Evolutionary conservation across 192 early-diverging fungal genomes (phyloP), one percentile per base, ranked within the genome.

Genomic region (Funneliformis geosporum): DNA sequence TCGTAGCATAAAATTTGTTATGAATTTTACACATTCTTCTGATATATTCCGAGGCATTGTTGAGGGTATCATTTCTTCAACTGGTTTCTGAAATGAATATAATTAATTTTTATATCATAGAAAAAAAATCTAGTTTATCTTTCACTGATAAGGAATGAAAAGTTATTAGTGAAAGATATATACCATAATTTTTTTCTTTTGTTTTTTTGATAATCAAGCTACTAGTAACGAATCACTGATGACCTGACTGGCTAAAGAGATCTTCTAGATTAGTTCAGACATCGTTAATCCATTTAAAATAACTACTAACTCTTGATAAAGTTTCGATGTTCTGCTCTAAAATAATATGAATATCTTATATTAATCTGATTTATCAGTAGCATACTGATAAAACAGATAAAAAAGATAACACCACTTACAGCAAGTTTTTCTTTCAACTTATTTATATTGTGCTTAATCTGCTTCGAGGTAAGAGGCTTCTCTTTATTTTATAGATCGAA

Each of bases 361-460:
- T 40, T 69, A 69, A 0, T 38, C 18, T 69, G 12, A 28, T 5
- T 21, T 69, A 38, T 4, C 12, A 47, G 46, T 1, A 47, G 2
- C 2, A 46, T 21, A 33, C n/a, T 33, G 33, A 33, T 33, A 33
- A 33, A 42, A n/a, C n/a, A n/a, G n/a, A n/a, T n/a, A 69, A 40
- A 38, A 43, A 28, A 69, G 28, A 28, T 18, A 18, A 11, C 5
- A 1, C 28, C 23, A 42, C 33, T 0, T 69, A 69, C 67, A 18
- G 33, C 33, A 43, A 69, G 67, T 69, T 69, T 69, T 12, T 38
- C 67, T 16, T 43, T 69, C 67, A 69, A 69, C 21, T 33, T 33
- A 38, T 69, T 69, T 69, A 69, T 69, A 69, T 69, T 69, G 18
- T 38, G 28, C 1, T 69, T 69, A 43, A 69, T 69, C 33, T 69